Percentiles rank a stretch among this genome's conserved stretches.
Conservation (phyloP, 2,329 filamentous ascomycete species). For the Rutstroemia sp. region DNA sequence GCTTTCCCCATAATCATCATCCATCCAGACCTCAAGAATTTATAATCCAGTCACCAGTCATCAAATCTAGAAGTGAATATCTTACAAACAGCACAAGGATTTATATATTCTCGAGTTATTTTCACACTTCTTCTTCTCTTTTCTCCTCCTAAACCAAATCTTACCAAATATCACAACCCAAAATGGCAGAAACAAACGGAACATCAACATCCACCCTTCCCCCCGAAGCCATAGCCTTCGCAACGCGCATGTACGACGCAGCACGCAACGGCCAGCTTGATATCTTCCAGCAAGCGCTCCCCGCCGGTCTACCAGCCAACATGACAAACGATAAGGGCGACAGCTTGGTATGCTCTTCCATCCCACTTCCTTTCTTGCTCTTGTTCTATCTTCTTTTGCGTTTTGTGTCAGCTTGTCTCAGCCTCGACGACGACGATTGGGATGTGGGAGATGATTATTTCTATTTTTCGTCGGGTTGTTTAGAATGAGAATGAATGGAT, state of each 20-base stretch:
- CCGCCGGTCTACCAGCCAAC: slow-evolving; percentile 59
- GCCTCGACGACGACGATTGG: background rate
- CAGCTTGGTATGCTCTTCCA: slow-evolving; percentile 45
- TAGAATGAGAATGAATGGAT: background rate
- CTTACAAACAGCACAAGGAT: too few relatives aligned
- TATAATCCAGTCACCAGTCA: too few relatives aligned
- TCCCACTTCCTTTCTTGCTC: background rate
- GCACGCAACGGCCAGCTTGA: slow-evolving; percentile 52
- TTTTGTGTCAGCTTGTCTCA: too few relatives aligned
- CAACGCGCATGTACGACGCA: slow-evolving; percentile 58
- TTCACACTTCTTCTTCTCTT: background rate
- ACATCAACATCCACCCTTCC: slow-evolving; percentile 35
- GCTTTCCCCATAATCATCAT: too few relatives aligned
- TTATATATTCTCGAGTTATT: too few relatives aligned
- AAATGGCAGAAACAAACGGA: background rate
- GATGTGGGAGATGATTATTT: too few relatives aligned
- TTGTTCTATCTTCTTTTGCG: background rate
- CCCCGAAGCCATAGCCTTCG: slow-evolving; percentile 59
- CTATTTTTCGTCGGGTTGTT: background rate
- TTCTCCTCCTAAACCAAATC: background rate
- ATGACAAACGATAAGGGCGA: slow-evolving; percentile 69
- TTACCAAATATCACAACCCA: background rate
- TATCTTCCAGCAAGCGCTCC: slow-evolving; percentile 55
- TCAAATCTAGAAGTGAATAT: too few relatives aligned
- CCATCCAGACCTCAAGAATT: too few relatives aligned